Evolutionary conservation across 306 rosid genomes (phyloP), one percentile per base, ranked within the genome.

Genomic region (Rosa persica): DNA sequence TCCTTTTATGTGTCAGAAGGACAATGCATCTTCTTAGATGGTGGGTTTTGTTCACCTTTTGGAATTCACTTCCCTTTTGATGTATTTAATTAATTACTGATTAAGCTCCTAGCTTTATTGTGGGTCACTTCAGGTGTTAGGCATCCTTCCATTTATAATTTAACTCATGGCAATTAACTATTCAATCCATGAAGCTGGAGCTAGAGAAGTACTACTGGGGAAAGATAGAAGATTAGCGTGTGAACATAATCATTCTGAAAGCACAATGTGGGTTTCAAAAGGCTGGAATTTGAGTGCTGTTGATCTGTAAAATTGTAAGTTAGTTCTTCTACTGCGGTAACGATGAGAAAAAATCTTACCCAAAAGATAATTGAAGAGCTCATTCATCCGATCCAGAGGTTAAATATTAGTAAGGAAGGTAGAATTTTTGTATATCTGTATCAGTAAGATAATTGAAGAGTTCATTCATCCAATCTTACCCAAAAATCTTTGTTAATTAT

Each of bases 121-220:
- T 76, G 78, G 82, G 82, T 51, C 81, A 80, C 44, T 79, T 73
- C 79, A 69, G 80, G 65, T 74, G 85, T 87, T 82, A 84, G 88
- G 90, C 72, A 80, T 65, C 81, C 51, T 80, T 67, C 86, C 86
- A 82, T 71, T 74, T 42, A 73, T 20, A 48, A 72, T 69, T 73
- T n/a, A 76, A 27, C 25, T 22, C 67, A 62, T 43, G 70, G 55
- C 30, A 54, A 72, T 19, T 30, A 71, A 36, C 69, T 15, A 34
- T 62, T 62, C 68, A 12, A 6, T 5, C 69, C 39, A 27, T 15
- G 39, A 13, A 34, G 77, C 77, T 52, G 43, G 67, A 73, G 47
- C 47, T 62, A 34, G 22, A 16, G n/a, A 34, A 60, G 19, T 55
- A 20, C 60, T 34, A 27, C 36, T 30, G 36, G 3, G 69, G 34